Conservation (phyloP, 2,329 filamentous ascomycete genomes). For the Phaeosphaeria sp. region DNA sequence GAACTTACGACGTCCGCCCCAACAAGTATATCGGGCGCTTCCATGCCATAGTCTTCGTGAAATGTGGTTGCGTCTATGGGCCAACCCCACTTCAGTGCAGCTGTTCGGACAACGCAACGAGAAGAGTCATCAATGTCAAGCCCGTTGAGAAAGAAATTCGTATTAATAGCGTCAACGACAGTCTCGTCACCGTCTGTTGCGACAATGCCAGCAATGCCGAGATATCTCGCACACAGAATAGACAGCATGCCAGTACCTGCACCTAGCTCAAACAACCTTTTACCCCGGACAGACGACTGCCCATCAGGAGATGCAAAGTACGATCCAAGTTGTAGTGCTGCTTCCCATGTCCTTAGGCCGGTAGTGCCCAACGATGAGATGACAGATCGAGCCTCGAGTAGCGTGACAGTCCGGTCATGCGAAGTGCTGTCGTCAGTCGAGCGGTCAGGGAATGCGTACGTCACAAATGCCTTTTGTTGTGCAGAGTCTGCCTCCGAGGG, state of each 20-base stretch:
- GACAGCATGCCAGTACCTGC: conserved; percentile 79
- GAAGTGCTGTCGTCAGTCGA: conserved; percentile 19
- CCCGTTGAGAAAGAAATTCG: conserved; percentile 73
- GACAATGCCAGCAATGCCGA: conserved; percentile 66
- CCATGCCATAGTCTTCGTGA: conserved; percentile 59
- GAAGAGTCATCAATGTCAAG: conserved; percentile 58
- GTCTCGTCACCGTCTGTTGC: conserved; percentile 78
- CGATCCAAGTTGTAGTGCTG: conserved; percentile 74
- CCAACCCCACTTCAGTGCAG: conserved; percentile 70
- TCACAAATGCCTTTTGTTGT: conserved; percentile 78
- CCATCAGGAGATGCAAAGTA: conserved; percentile 63
- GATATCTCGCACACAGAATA: conserved; percentile 73
- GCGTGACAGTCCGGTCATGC: conserved; percentile 58
- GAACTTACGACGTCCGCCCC: conserved; percentile 72
- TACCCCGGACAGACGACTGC: conserved; percentile 57
- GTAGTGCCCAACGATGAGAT: conserved; percentile 77
- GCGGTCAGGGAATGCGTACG: conserved; percentile 61
- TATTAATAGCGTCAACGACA: conserved; percentile 71
- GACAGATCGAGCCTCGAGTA: conserved; percentile 73
- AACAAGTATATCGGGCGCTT: conserved; percentile 67
- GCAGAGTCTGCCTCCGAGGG: conserved; percentile 70
- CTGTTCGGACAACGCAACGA: conserved; percentile 51
- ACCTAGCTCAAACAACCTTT: conserved; percentile 73
- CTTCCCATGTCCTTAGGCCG: conserved; percentile 82
- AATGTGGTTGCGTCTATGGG: conserved; percentile 65